A percentile compares a stretch with the other conserved stretches of the same genome.
Conservation (phyloP, 176 grass and related monocot genomes). For the Musa troglodytarum region DNA sequence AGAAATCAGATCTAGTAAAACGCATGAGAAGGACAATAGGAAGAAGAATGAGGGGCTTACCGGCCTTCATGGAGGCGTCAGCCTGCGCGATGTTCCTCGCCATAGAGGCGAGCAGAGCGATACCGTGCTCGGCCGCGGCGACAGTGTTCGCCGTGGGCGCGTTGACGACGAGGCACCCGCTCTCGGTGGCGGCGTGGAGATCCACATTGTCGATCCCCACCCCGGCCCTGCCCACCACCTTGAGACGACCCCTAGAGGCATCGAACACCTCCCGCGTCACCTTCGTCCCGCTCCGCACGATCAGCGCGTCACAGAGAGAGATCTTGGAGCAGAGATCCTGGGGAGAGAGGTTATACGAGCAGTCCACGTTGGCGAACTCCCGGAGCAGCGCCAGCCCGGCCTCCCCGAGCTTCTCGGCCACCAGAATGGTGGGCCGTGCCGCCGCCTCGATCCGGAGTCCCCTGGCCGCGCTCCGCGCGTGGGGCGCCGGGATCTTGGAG, state of each 20-base stretch:
- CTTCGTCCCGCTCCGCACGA: conserved; percentile 16
- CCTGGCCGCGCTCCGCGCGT: background rate
- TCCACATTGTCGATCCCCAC: conserved; percentile 21
- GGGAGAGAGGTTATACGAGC: conserved; percentile 12
- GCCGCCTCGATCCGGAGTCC: conserved; percentile 4
- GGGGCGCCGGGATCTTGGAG: background rate
- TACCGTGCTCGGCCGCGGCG: conserved; percentile 8
- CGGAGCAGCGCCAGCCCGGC: conserved; percentile 4
- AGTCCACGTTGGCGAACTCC: conserved; percentile 12
- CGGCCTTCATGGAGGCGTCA: conserved; percentile 9
- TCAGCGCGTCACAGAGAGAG: conserved; percentile 12
- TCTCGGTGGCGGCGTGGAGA: conserved; percentile 16
- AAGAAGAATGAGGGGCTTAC: background rate
- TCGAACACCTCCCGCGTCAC: conserved; percentile 20
- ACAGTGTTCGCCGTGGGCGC: conserved; percentile 11
- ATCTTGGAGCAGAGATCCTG: conserved; percentile 16
- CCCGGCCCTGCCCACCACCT: conserved; percentile 12
- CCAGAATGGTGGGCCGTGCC: conserved; percentile 7
- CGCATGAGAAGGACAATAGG: background rate
- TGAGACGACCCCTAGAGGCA: conserved; percentile 4
- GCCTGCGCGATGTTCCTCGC: conserved; percentile 12
- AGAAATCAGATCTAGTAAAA: background rate
- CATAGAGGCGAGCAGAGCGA: conserved; percentile 10
- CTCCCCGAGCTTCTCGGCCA: conserved; percentile 15
- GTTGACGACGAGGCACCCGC: conserved; percentile 15